Percentiles rank a stretch among this genome's conserved stretches.
Evolutionary conservation across 768 basidiomycete genomes (phyloP).

Genomic region (Podaxis sp.): DNA sequence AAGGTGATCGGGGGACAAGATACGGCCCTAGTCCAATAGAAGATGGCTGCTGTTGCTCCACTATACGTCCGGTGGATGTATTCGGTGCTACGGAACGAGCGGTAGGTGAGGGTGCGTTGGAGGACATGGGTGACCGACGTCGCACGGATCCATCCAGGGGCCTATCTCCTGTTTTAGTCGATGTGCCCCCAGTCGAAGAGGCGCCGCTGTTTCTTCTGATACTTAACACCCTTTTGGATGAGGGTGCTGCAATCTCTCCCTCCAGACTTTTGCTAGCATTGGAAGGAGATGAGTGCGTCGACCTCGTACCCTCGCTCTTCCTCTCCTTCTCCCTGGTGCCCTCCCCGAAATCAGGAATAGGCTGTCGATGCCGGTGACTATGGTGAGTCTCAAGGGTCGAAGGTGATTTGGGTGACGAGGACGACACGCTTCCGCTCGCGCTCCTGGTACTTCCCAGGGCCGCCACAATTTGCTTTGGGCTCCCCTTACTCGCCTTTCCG

Average conservation of each 20-base stretch:
- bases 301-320: background rate
- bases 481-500: slow-evolving; percentile 2
- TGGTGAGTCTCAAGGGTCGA: slow-evolving; percentile 5
- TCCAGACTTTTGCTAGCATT: slow-evolving; percentile 4
- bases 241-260: slow-evolving; percentile 8
- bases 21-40: slow-evolving; percentile 20
- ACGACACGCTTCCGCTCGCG: background rate
- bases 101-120: slow-evolving; percentile 3
- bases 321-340: slow-evolving; percentile 3
- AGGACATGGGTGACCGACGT: slow-evolving; percentile 25
- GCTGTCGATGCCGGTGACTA: slow-evolving; percentile 11
- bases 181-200: background rate
- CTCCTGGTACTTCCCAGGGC: slow-evolving; percentile 8
- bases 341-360: slow-evolving; percentile 11
- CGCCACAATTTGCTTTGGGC: slow-evolving; percentile 13
- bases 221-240: background rate
- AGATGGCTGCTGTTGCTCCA: slow-evolving; percentile 24
- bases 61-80: slow-evolving; percentile 19
- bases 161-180: slow-evolving; percentile 1
- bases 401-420: slow-evolving; percentile 11
- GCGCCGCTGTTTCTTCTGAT: slow-evolving; percentile 2
- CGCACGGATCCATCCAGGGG: slow-evolving; percentile 15
- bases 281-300: slow-evolving; percentile 6
- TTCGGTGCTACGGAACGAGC: slow-evolving; percentile 3
- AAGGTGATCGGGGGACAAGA: slow-evolving; percentile 29